Conservation (phyloP, 148 eudicot species). For the Salicornia ramosissima region DNA sequence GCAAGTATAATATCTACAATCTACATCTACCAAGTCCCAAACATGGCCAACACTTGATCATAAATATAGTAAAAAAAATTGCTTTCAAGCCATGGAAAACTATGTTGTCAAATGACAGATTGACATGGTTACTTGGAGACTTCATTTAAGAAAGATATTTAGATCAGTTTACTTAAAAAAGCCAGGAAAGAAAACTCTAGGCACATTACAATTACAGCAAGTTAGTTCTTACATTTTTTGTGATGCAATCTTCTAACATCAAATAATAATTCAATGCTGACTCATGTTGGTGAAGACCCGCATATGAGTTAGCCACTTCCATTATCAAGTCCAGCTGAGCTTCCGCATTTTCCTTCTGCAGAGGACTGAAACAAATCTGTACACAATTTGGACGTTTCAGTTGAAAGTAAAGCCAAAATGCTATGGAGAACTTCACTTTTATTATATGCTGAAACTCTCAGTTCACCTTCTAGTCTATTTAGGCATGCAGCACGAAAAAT, state of each 20-base stretch:
- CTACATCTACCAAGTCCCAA: too few species aligned
- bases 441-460: background rate
- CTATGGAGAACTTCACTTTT: background rate
- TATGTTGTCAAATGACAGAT: background rate
- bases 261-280: constrained; percentile 71
- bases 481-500: background rate
- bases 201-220: background rate
- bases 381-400: constrained; percentile 31
- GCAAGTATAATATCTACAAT: too few species aligned
- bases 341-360: constrained; percentile 36
- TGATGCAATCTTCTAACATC: constrained; percentile 48
- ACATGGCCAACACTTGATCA: background rate
- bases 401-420: constrained; percentile 2
- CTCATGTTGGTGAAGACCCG: constrained; percentile 47
- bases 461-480: too few species aligned
- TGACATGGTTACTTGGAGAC: too few species aligned
- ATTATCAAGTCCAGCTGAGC: constrained; percentile 40
- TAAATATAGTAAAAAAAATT: background rate
- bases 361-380: constrained; percentile 56
- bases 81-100: too few species aligned
- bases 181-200: background rate
- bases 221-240: constrained; percentile 37
- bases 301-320: constrained; percentile 61
- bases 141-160: too few species aligned
- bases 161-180: too few species aligned